Evolutionary conservation across 768 basidiomycete genomes (phyloP).

Genomic region (Mycena belliarum): DNA sequence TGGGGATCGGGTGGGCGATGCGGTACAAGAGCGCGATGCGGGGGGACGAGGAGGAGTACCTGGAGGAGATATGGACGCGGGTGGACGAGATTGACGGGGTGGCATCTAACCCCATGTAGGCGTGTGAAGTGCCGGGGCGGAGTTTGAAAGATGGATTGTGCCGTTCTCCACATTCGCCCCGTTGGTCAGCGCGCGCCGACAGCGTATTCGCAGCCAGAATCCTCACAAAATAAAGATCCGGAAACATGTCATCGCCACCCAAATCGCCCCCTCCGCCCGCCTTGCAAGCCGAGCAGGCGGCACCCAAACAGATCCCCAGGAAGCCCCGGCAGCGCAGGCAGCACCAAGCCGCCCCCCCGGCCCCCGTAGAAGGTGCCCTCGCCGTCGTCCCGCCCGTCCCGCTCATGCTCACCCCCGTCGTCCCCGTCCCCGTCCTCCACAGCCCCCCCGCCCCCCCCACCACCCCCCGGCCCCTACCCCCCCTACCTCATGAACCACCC

Average conservation of each 20-base stretch:
- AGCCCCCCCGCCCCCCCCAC: constrained; percentile 25
- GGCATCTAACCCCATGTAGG: too few species aligned
- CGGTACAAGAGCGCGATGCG: constrained; percentile 24
- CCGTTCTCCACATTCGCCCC: neutral
- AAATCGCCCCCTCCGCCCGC: constrained; percentile 33
- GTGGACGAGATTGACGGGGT: too few species aligned
- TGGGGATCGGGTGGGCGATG: neutral
- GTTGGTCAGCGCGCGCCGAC: constrained; percentile 4
- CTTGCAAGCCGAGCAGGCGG: constrained; percentile 33
- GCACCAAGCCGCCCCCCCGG: constrained; percentile 31
- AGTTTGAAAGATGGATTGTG: neutral
- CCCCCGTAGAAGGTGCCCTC: constrained; percentile 12
- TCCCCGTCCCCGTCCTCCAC: constrained; percentile 15
- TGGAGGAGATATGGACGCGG: too few species aligned
- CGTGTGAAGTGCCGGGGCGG: too few species aligned
- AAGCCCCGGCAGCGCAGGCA: constrained; percentile 52
- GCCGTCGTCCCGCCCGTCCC: neutral
- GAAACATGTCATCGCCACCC: constrained; percentile 30
- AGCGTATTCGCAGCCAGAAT: neutral
- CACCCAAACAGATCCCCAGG: constrained; percentile 34
- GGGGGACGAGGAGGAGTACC: too few species aligned
- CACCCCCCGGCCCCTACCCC: constrained; percentile 56
- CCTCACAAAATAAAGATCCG: neutral
- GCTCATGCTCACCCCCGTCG: neutral
- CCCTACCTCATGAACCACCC: constrained; percentile 71